Percentiles rank a stretch among this genome's conserved stretches.
phyloP scores from a whole-genome alignment of 345 rosid genomes.

The Pugionium dolabratum region DNA sequence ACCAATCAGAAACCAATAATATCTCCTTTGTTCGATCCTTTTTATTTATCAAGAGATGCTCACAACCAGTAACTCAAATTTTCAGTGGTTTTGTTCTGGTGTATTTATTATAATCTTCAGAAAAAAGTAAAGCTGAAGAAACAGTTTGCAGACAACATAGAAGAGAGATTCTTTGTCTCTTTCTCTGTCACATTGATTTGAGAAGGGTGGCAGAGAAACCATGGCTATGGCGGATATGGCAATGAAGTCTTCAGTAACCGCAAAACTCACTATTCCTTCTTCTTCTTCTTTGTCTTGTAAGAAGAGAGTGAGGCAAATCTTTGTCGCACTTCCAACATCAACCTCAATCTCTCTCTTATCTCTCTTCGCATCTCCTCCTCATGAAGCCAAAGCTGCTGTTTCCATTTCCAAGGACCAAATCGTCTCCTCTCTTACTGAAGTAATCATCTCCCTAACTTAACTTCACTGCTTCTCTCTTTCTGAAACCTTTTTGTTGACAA shows the following conservation, averaged over 20 bases:
- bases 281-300: slow-evolving; percentile 42
- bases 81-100: neutral
- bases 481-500: slow-evolving; percentile 10
- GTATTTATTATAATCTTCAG: slow-evolving; percentile 11
- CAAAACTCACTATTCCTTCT: slow-evolving; percentile 46
- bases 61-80: slow-evolving; percentile 29
- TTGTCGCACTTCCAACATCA: slow-evolving; percentile 61
- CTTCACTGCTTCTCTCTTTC: neutral
- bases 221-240: slow-evolving; percentile 57
- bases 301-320: slow-evolving; percentile 46
- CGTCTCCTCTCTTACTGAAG: slow-evolving; percentile 77
- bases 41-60: neutral
- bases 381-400: slow-evolving; percentile 66
- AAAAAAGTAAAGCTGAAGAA: neutral
- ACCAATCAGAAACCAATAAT: slow-evolving; percentile 30
- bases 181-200: slow-evolving; percentile 29
- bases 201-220: slow-evolving; percentile 32
- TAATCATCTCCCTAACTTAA: slow-evolving; percentile 15
- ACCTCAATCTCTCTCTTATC: slow-evolving; percentile 63
- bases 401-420: slow-evolving; percentile 80
- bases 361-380: slow-evolving; percentile 52
- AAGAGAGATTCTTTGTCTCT: slow-evolving; percentile 25
- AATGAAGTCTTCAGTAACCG: slow-evolving; percentile 50
- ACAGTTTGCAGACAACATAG: slow-evolving; percentile 31
- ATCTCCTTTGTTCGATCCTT: slow-evolving; percentile 2